Conservation (phyloP, 768 basidiomycete species). For the Pulveroboletus sp. region DNA sequence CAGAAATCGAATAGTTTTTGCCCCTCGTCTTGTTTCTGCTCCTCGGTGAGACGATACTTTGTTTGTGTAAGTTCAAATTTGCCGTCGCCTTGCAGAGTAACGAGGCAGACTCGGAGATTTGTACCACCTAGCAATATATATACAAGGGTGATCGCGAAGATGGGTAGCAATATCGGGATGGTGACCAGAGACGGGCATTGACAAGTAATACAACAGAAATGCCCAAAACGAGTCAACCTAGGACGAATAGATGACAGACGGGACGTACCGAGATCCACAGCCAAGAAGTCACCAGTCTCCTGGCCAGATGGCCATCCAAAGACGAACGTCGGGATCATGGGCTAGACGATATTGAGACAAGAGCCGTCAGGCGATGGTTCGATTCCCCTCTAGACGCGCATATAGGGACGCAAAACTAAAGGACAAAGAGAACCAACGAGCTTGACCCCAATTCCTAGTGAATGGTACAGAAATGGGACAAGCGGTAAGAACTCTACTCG, state of each 20-base stretch:
- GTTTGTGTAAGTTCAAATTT: slow-evolving; percentile 98
- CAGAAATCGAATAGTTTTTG: slow-evolving; percentile 96
- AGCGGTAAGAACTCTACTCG: background rate
- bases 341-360: slow-evolving; percentile 39
- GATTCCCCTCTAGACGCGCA: background rate
- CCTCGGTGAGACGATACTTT: slow-evolving; percentile 94
- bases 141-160: background rate
- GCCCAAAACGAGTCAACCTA: background rate
- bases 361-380: slow-evolving; percentile 7
- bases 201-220: background rate
- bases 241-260: background rate
- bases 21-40: slow-evolving; percentile 98
- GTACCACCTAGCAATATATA: slow-evolving; percentile 64
- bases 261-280: slow-evolving; percentile 76
- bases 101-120: slow-evolving; percentile 97
- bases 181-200: background rate
- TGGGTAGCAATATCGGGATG: background rate
- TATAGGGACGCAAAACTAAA: background rate
- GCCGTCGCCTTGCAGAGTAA: slow-evolving; percentile 84
- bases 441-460: too few relatives aligned
- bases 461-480: background rate
- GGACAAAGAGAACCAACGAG: background rate
- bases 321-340: slow-evolving; percentile 96
- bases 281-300: slow-evolving; percentile 86
- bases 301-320: slow-evolving; percentile 92